phyloP scores from a whole-genome alignment of 108 stramenopile species.

The Stephanodiscus triporus region DNA sequence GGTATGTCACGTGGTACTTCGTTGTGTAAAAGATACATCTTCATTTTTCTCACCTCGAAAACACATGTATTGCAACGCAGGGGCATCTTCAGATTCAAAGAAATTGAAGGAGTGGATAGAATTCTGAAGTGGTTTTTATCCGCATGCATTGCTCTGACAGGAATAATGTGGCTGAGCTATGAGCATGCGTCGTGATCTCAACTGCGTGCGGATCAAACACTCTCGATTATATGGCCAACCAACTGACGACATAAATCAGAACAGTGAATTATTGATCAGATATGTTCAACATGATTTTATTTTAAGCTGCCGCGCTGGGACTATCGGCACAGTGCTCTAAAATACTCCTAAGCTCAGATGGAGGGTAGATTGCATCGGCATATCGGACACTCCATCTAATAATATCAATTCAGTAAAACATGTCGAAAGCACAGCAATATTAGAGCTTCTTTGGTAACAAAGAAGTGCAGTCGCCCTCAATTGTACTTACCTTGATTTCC shows the following conservation, averaged over 20 bases:
- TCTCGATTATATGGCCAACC: not conserved
- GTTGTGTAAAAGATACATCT: not conserved
- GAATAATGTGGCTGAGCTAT: slow-evolving; percentile 68
- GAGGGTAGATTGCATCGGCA: slow-evolving; percentile 62
- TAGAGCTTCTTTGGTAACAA: not conserved
- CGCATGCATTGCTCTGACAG: slow-evolving; percentile 27
- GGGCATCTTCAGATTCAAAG: slow-evolving; percentile 46
- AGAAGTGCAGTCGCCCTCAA: not conserved
- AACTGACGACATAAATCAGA: too few species aligned
- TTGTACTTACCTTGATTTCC: slow-evolving; percentile 85
- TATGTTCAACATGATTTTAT: not conserved
- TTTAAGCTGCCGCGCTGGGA: not conserved
- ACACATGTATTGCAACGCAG: not conserved
- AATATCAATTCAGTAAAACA: not conserved
- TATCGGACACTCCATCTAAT: slow-evolving; percentile 92
- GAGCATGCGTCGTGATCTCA: slow-evolving; percentile 38
- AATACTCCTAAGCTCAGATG: not conserved
- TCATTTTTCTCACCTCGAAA: not conserved
- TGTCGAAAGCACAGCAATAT: not conserved
- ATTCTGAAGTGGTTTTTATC: slow-evolving; percentile 37
- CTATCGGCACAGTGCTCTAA: not conserved
- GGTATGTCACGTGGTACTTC: slow-evolving; percentile 6
- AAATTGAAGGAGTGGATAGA: slow-evolving; percentile 28
- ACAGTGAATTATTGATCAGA: not conserved
- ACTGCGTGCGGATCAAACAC: too few species aligned